Evolutionary conservation across 805 yeast species (phyloP), one percentile per base, ranked within the genome.

Genomic region (Dipodascopsis uninucleata): DNA sequence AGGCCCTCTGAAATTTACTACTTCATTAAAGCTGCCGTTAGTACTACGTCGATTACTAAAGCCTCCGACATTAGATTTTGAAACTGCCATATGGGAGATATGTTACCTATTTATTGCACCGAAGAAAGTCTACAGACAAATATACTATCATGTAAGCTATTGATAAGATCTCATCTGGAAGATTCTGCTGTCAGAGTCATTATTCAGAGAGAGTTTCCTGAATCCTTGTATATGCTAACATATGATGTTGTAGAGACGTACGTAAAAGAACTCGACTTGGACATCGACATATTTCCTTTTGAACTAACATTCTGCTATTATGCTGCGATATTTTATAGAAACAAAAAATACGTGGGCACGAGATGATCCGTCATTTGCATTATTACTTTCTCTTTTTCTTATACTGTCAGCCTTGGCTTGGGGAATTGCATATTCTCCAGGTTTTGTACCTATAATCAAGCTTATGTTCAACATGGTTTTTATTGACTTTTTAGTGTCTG

Each of bases 31-130:
- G 20, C 21, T 50, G 7, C 53, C 55, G 28, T 39, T 50, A 9
- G 46, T 47, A n/a, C 10, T 50, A 31, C 38, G 53, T 28, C 63
- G 85, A 40, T 62, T 81, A 31, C 68, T 82, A 52, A 78, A 79
- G 55, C 89, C 95, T 1, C 84, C 81, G 6, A 81, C 95, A 0
- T 70, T 88, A 43, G 96, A 89, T 65, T 85, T 88, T 58, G 97
- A 89, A 63, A 85, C 95, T 1, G 96, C 96, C 10, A 73, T 80
- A 48, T 89, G 96, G 96, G 97, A 89, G 62, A 81, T 88, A 65
- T 69, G 82, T 49, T 76, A 86, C 58, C 67, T 88, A 43, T 69
- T 88, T 12, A 69, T 79, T 22, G 76, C 81, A 32, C 97, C 97
- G 1, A 77, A 81, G 58, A 80, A 85, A 50, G 94, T 88, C 58